These are phyloP conservation scores for Diaporthe ampelina DNA, from an alignment of 2,329 filamentous ascomycete species.

Conservation along the genomic window DNA sequence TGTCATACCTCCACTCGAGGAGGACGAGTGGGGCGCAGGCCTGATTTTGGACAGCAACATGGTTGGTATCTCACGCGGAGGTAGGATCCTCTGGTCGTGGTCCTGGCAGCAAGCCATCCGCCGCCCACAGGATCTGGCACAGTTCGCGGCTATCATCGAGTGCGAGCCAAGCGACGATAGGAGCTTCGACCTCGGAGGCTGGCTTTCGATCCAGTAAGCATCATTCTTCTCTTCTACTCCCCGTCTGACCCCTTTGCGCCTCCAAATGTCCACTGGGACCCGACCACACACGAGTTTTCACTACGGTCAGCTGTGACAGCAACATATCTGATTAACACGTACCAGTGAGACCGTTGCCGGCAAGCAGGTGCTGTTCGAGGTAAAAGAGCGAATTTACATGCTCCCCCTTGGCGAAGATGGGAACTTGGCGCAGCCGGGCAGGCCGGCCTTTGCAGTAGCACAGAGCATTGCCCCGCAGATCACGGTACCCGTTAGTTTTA, in stretches of 20 bases:
- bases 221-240: too few species aligned
- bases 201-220: conserved; percentile 55
- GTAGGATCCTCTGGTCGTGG: conserved; percentile 55
- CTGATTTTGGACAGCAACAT: conserved; percentile 57
- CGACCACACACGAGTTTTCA: too few species aligned
- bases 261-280: too few species aligned
- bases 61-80: conserved; percentile 58
- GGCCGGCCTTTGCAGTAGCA: conserved; percentile 44
- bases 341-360: conserved; percentile 43
- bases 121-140: conserved; percentile 45
- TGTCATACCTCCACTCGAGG: conserved; percentile 45
- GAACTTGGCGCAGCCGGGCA: conserved; percentile 43
- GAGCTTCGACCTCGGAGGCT: conserved; percentile 61
- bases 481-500: conserved; percentile 60
- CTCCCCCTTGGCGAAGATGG: conserved; percentile 55
- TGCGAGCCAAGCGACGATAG: conserved; percentile 54
- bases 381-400: conserved; percentile 58
- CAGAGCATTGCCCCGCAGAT: conserved; percentile 49
- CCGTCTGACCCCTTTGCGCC: too few species aligned
- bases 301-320: too few species aligned
- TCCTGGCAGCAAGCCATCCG: conserved; percentile 57
- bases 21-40: conserved; percentile 63
- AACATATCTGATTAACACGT: too few species aligned
- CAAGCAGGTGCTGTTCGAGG: conserved; percentile 58
- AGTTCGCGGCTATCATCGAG: conserved; percentile 54